Evolutionary conservation across 352 stramenopile species (phyloP), one percentile per base, ranked within the genome.

Genomic region (Phytophthora rubi): DNA sequence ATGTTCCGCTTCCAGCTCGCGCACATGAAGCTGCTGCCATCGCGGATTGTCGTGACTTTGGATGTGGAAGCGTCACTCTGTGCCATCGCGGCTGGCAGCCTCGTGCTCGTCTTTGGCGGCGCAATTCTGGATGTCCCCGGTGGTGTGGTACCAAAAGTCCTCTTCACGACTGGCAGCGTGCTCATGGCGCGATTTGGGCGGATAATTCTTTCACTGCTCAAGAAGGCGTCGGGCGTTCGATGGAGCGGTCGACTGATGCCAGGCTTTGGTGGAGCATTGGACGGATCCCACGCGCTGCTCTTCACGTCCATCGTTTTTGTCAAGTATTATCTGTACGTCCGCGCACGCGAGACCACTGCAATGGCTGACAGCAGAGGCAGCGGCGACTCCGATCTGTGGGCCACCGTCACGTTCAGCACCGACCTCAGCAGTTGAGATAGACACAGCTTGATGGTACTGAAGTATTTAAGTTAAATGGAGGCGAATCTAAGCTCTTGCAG

Each of bases 201-300:
- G 54, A 70, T 98, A n/a, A 94, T 97, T 21, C 80, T 94, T 12
- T 95, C 85, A 12, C 95, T 99, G 71, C 66, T 99, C 9, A 98
- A 98, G 77, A 85, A 95, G 35, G 91, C 97, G 68, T 89, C 93
- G 0, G 92, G 89, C 6, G 75, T 99, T 59, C 97, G 97, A 60
- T 96, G 98, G 71, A 97, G 94, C 71, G 92, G 94, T 13, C 82
- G 93, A 56, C 68, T 98, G 15, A 90, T 99, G 60, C 95, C 95
- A 5, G 95, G 97, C 71, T 96, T 98, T 71, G 95, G 95, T 28
- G 95, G 95, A 9, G 85, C 97, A 15, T 75, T 99, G 62, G 95
- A 99, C 63, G 83, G 91, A 8, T 83, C 97, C 2, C 91, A 98
- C 66, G 92, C 87, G 47, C 92, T 98, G 68, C 86, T 98, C 44